Evolutionary conservation across 169 alveolate species (phyloP), one percentile per base, ranked within the genome.

Genomic region (Plasmodium adleri): DNA sequence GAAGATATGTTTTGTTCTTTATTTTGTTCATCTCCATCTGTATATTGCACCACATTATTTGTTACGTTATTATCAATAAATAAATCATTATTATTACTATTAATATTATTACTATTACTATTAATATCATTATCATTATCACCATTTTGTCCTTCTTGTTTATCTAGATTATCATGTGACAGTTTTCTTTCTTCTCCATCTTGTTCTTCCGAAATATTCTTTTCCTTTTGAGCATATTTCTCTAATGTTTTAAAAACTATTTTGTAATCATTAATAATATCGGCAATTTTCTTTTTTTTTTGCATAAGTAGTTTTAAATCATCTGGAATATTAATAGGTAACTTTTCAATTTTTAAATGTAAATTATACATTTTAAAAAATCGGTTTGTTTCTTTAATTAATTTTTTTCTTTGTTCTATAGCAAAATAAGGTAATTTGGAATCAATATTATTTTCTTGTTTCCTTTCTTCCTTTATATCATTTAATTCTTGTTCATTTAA

Each of bases 361-460:
- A 80, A 80, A 58, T 80, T 60, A 24, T 80, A 80, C 90, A 54
- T 80, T 1, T 68, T 80, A 52, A 80, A 80, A 63, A 80, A 80
- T 39, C 70, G 73, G 56, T 80, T 68, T 28, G 90, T 80, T 68
- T 80, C 90, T 49, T 80, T 67, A 67, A 80, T 80, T 80, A 80
- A 50, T 13, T 68, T 80, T 58, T 24, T 68, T 20, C 90, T 80
- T 58, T 80, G 90, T 47, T 80, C 80, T 8, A 68, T 80, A 26
- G 90, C 90, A 80, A 80, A 80, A 60, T 80, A 50, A n/a, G 90
- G 90, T n/a, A 80, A 58, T 17, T 68, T 80, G 67, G 50, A 52
- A 15, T 28, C 66, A 22, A 26, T 3, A 20, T 17, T 63, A 24
- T 45, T 39, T 62, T 10, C 45, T 17, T 64, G 20, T 3, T 76